phyloP scores from a whole-genome alignment of 2,329 filamentous ascomycete species.

The Clathrospora elynae region DNA sequence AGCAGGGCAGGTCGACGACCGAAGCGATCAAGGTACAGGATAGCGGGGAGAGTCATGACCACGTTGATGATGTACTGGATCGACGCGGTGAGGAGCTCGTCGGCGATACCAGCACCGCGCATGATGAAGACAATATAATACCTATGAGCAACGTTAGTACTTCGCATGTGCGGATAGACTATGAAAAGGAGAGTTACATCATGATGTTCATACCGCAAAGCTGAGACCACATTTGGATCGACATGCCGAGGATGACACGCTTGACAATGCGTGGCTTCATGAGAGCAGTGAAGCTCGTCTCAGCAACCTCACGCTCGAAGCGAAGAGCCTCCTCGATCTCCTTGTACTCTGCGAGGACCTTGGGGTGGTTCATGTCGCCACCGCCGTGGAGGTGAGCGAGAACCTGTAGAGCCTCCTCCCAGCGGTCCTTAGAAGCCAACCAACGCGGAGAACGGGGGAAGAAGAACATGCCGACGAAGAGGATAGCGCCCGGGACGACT shows the following conservation, averaged over 20 bases:
- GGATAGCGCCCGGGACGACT: slow-evolving; percentile 48
- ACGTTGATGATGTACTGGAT: slow-evolving; percentile 71
- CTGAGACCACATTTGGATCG: slow-evolving; percentile 65
- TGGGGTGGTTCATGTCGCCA: slow-evolving; percentile 61
- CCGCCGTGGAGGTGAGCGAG: slow-evolving; percentile 62
- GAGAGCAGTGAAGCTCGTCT: slow-evolving; percentile 57
- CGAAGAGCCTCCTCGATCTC: slow-evolving; percentile 63
- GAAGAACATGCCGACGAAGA: slow-evolving; percentile 50
- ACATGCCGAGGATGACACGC: slow-evolving; percentile 63
- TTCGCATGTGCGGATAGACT: background rate
- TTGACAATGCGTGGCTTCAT: slow-evolving; percentile 59
- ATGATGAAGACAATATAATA: slow-evolving; percentile 65
- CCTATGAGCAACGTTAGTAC: slow-evolving; percentile 4
- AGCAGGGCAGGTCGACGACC: slow-evolving; percentile 64
- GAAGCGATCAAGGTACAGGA: slow-evolving; percentile 64
- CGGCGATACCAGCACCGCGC: slow-evolving; percentile 61
- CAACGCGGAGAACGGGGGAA: slow-evolving; percentile 65
- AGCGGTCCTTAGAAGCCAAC: slow-evolving; percentile 70
- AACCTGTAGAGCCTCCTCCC: slow-evolving; percentile 66
- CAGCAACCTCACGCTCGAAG: slow-evolving; percentile 60
- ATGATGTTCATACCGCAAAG: slow-evolving; percentile 66
- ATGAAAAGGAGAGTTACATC: slow-evolving; percentile 54
- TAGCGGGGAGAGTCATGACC: slow-evolving; percentile 63
- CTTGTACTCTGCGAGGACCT: slow-evolving; percentile 66
- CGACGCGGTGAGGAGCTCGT: slow-evolving; percentile 63